A percentile compares a stretch with the other conserved stretches of the same genome.
Evolutionary conservation across 805 yeast genomes (phyloP).

Genomic region (Teunomyces atbi): DNA sequence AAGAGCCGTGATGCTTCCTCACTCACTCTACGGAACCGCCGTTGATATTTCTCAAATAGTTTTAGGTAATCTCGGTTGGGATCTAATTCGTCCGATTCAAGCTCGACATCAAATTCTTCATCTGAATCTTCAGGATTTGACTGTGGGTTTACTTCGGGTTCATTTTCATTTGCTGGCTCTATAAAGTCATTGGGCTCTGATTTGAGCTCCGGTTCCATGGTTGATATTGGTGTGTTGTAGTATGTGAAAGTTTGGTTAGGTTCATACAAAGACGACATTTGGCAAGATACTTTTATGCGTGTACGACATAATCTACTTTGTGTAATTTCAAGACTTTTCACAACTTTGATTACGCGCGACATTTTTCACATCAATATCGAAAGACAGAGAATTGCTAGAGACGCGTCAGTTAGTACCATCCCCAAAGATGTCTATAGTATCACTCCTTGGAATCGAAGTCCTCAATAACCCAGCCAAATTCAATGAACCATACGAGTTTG

Average conservation of each 20-base stretch:
- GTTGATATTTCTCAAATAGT: constrained; percentile 27
- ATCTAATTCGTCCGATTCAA: constrained; percentile 1
- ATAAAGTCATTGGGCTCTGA: background rate
- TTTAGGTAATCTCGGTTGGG: constrained; percentile 20
- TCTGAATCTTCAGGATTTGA: constrained; percentile 8
- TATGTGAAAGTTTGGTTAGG: background rate
- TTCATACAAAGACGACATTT: background rate
- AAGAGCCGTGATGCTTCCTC: constrained; percentile 25
- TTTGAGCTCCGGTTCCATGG: background rate
- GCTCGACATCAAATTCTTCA: constrained; percentile 6
- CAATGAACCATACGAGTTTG: constrained; percentile 91
- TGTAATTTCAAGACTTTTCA: background rate
- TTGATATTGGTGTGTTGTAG: background rate
- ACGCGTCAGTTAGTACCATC: constrained; percentile 1
- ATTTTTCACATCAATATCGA: background rate
- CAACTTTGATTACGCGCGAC: background rate
- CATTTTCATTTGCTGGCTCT: background rate
- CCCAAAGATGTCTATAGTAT: constrained; percentile 79
- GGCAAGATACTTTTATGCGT: background rate
- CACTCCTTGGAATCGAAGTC: constrained; percentile 86
- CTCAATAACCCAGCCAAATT: constrained; percentile 93
- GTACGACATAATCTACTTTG: background rate
- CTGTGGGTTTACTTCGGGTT: constrained; percentile 3
- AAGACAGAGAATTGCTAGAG: background rate
- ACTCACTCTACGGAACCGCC: constrained; percentile 22